phyloP scores from a whole-genome alignment of 2,329 filamentous ascomycete genomes.

The Aureobasidium pullulans region DNA sequence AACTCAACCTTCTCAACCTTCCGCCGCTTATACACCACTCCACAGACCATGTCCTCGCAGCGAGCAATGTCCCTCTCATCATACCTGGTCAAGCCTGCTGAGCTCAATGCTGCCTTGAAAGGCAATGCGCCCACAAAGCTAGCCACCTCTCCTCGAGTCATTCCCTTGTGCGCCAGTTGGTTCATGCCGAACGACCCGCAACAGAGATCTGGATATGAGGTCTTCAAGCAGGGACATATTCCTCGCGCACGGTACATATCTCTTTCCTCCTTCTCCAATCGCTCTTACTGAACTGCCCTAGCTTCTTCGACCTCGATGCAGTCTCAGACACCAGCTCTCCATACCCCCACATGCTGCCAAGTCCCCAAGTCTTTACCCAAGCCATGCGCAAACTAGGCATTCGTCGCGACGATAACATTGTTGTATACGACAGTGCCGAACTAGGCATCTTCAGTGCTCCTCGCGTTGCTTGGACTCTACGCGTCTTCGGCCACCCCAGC shows the following conservation, averaged over 20 bases:
- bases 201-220: constrained; percentile 68
- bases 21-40: neutral
- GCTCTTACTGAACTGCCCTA: neutral
- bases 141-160: constrained; percentile 71
- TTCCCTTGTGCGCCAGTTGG: constrained; percentile 90
- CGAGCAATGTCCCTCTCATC: constrained; percentile 51
- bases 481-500: constrained; percentile 77
- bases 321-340: constrained; percentile 80
- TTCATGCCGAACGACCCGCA: constrained; percentile 83
- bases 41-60: neutral
- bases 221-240: constrained; percentile 76
- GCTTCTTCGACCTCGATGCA: constrained; percentile 90
- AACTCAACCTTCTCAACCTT: neutral
- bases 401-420: constrained; percentile 75
- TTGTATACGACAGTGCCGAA: constrained; percentile 90
- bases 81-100: constrained; percentile 78
- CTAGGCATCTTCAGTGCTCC: constrained; percentile 91
- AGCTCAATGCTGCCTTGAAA: constrained; percentile 73
- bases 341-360: constrained; percentile 95
- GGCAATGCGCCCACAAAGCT: constrained; percentile 74
- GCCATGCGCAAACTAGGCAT: constrained; percentile 89
- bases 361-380: constrained; percentile 68
- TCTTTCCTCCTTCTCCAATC: too few species aligned
- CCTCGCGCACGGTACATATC: constrained; percentile 59
- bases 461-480: constrained; percentile 86